Conservation (phyloP, 1,284 basidiomycete genomes). For the Leucoagaricus sp. region DNA sequence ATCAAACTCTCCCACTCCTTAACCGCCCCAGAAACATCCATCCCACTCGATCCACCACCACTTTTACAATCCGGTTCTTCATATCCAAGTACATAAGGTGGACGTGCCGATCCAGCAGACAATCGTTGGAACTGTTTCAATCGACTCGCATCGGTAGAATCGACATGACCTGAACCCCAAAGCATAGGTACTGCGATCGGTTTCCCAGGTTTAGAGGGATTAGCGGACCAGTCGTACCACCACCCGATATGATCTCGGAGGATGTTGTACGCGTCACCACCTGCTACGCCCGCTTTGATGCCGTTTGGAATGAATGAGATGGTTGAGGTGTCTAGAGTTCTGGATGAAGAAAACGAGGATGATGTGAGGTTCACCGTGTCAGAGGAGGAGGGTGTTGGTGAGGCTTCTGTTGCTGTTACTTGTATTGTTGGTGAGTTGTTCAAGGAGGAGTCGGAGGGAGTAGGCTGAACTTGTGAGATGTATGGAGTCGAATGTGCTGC, state of each 20-base stretch:
- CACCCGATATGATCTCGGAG: conserved; percentile 42
- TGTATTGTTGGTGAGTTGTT: conserved; percentile 1
- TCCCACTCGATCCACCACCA: conserved; percentile 42
- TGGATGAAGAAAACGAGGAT: not conserved
- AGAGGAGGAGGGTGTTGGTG: not conserved
- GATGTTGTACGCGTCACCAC: conserved; percentile 38
- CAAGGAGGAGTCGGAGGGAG: not conserved
- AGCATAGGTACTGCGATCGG: conserved; percentile 45
- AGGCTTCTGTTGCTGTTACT: not conserved
- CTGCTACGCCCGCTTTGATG: conserved; percentile 44
- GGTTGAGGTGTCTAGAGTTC: not conserved
- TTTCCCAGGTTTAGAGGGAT: conserved; percentile 36
- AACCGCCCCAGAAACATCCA: conserved; percentile 37
- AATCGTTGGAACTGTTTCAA: conserved; percentile 36
- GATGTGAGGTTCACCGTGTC: not conserved
- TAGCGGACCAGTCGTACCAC: conserved; percentile 48
- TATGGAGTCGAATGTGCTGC: not conserved
- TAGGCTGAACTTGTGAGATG: not conserved
- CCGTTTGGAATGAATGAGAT: conserved; percentile 35
- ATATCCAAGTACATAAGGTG: conserved; percentile 41
- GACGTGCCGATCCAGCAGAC: conserved; percentile 14
- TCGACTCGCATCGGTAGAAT: conserved; percentile 37
- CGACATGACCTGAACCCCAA: conserved; percentile 41
- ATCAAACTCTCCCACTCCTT: conserved; percentile 39
- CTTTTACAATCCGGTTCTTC: conserved; percentile 45